phyloP scores from a whole-genome alignment of 306 rosid genomes.

The Corylus heterophylla region DNA sequence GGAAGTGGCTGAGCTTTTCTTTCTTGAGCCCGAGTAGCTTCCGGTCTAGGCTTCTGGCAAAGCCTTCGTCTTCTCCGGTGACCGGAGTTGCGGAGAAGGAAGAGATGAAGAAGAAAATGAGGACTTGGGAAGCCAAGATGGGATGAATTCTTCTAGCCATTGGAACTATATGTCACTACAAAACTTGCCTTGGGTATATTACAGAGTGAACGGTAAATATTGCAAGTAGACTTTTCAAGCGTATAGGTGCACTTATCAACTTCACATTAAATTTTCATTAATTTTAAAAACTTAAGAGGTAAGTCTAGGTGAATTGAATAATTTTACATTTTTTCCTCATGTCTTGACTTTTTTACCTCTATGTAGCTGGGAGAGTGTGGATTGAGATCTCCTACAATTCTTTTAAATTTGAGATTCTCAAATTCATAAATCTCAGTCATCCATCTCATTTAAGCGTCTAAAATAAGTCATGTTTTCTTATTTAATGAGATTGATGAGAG shows the following conservation, averaged over 20 bases:
- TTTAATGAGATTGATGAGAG: too few species aligned
- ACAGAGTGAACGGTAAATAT: not conserved
- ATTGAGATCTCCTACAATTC: too few species aligned
- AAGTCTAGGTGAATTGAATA: too few species aligned
- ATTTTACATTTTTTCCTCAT: too few species aligned
- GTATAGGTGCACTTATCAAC: not conserved
- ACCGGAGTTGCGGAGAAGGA: not conserved
- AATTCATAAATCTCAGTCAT: too few species aligned
- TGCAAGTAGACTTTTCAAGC: not conserved
- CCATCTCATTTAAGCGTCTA: too few species aligned
- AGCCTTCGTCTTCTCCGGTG: slow-evolving; percentile 13
- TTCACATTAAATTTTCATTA: too few species aligned
- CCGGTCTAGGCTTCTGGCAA: slow-evolving; percentile 33
- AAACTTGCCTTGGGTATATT: not conserved
- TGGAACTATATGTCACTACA: not conserved
- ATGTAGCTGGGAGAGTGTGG: too few species aligned
- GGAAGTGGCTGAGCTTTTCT: slow-evolving; percentile 61
- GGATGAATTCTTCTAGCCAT: slow-evolving; percentile 1
- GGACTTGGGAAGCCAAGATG: not conserved
- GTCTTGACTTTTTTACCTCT: too few species aligned
- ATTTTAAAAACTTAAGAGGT: too few species aligned
- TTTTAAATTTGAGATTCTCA: too few species aligned
- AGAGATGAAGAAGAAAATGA: not conserved
- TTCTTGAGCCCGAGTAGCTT: slow-evolving; percentile 36
- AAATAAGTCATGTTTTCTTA: too few species aligned